Conservation (phyloP, 768 basidiomycete species). For the Lactarius sanguifluus region DNA sequence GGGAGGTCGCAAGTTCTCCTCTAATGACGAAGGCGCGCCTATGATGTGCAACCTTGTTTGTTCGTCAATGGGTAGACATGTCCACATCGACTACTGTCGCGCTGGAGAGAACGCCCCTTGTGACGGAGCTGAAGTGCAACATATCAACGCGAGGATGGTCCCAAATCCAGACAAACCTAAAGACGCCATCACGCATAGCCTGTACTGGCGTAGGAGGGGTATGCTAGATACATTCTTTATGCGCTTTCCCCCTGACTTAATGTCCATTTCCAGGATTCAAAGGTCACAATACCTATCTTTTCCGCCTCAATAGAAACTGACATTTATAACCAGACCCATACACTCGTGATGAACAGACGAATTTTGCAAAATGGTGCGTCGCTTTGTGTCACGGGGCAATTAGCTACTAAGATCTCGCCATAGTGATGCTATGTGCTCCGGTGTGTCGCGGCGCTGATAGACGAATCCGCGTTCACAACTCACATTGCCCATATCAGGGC, state of each 20-base stretch:
- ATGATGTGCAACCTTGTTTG: slow-evolving; percentile 64
- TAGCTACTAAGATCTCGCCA: background rate
- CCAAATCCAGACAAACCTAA: slow-evolving; percentile 51
- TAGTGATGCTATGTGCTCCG: slow-evolving; percentile 54
- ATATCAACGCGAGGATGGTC: slow-evolving; percentile 43
- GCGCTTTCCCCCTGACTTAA: background rate
- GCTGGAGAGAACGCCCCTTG: slow-evolving; percentile 41
- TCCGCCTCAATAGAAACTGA: background rate
- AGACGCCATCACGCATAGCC: slow-evolving; percentile 52
- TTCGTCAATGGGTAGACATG: slow-evolving; percentile 55
- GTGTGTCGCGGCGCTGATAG: slow-evolving; percentile 32
- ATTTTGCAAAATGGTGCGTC: slow-evolving; percentile 54
- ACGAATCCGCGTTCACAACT: too few relatives aligned
- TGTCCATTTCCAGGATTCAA: slow-evolving; percentile 47
- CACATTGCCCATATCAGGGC: slow-evolving; percentile 37
- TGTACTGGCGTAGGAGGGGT: slow-evolving; percentile 62
- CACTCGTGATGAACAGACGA: slow-evolving; percentile 51
- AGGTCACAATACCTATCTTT: slow-evolving; percentile 34
- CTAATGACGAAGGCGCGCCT: slow-evolving; percentile 57
- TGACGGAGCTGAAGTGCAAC: slow-evolving; percentile 45
- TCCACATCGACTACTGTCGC: slow-evolving; percentile 58
- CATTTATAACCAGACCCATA: slow-evolving; percentile 52
- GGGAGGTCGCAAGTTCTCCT: slow-evolving; percentile 53
- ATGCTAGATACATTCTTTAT: slow-evolving; percentile 27
- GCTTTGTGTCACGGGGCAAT: too few relatives aligned